A percentile compares a stretch with the other conserved stretches of the same genome.
Conservation (phyloP, 129 eudicot genomes). For the Silybum marianum region DNA sequence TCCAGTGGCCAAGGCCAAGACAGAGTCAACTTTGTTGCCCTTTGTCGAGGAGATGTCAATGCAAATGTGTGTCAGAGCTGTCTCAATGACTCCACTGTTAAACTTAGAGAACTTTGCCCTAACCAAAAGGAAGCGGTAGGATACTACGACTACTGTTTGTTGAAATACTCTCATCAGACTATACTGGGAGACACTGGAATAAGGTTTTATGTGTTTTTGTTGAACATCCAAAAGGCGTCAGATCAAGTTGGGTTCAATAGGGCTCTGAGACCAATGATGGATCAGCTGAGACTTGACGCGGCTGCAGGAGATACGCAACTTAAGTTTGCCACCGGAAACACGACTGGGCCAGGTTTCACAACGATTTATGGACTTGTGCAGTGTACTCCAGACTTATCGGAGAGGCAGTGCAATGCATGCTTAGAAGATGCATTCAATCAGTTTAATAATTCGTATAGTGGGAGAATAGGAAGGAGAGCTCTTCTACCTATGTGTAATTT, state of each 20-base stretch:
- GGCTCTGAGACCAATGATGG: neutral
- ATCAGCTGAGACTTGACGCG: neutral
- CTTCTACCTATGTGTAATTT: too few relatives aligned
- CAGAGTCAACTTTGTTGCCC: neutral
- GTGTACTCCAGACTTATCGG: neutral
- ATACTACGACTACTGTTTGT: constrained; percentile 21
- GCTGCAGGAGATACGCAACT: neutral
- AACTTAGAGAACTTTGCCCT: constrained; percentile 13
- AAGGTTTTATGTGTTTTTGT: neutral
- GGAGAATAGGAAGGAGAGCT: too few relatives aligned
- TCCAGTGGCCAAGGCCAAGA: too few relatives aligned
- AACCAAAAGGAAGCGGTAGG: constrained; percentile 20
- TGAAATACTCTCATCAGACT: constrained; percentile 27
- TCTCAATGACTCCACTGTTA: neutral
- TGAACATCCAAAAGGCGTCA: neutral
- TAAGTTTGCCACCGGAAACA: neutral
- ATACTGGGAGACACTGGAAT: neutral
- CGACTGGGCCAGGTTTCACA: neutral
- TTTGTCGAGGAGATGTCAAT: constrained; percentile 36
- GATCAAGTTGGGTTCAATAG: neutral
- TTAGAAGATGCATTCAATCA: neutral
- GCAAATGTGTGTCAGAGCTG: constrained; percentile 20
- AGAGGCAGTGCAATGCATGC: neutral
- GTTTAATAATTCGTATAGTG: neutral
- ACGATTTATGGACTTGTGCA: neutral